These are phyloP conservation scores for Aegilops bicornis DNA, from an alignment of 176 grass and related monocot species.

Conservation along the genomic window DNA sequence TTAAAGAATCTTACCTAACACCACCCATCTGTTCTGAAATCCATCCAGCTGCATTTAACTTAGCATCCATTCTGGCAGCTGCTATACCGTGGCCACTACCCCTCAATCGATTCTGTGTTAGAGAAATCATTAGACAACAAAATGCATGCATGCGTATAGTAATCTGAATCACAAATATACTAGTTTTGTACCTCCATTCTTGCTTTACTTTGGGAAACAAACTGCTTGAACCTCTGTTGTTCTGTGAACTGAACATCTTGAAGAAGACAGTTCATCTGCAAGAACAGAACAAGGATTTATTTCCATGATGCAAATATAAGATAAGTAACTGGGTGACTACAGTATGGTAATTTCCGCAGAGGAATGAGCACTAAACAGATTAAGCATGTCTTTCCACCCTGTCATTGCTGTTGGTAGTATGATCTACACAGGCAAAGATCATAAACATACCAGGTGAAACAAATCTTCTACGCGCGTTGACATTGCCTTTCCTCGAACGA, in stretches of 20 bases:
- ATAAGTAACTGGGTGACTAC: neutral
- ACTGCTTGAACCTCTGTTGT: constrained; percentile 95
- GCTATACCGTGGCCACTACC: constrained; percentile 96
- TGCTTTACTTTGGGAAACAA: constrained; percentile 98
- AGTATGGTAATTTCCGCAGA: neutral
- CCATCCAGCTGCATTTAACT: constrained; percentile 93
- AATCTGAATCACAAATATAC: constrained; percentile 2
- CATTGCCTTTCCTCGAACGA: constrained; percentile 93
- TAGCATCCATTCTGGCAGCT: constrained; percentile 92
- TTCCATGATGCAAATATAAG: constrained; percentile 19
- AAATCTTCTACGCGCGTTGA: constrained; percentile 73
- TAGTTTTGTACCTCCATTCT: constrained; percentile 86
- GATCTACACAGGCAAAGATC: constrained; percentile 15
- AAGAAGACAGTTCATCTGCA: constrained; percentile 89
- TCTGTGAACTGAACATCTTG: constrained; percentile 99
- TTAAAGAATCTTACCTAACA: constrained; percentile 63
- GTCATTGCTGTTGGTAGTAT: neutral
- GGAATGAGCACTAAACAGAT: constrained; percentile 25
- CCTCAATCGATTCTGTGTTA: constrained; percentile 84
- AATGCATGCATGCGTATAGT: constrained; percentile 25
- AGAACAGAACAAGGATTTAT: constrained; percentile 20
- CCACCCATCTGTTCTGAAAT: constrained; percentile 96
- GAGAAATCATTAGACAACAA: constrained; percentile 38
- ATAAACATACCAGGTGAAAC: constrained; percentile 82
- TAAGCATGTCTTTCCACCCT: constrained; percentile 20